phyloP scores from a whole-genome alignment of 306 rosid genomes.

The Casuarina glauca region DNA sequence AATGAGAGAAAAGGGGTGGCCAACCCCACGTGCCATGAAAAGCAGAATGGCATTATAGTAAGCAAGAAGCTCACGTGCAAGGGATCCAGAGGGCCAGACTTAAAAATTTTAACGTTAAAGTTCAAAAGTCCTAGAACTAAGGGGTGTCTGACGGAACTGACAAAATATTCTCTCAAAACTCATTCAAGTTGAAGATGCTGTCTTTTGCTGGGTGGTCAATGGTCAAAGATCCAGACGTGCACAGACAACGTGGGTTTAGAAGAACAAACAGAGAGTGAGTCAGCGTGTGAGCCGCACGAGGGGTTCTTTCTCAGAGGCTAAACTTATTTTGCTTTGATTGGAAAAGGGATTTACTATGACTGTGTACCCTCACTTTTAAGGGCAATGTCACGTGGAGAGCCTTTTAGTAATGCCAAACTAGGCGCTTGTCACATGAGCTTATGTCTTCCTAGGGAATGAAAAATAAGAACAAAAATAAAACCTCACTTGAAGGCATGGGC shows the following conservation, averaged over 20 bases:
- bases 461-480: too few species aligned
- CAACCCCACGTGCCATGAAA: slow-evolving; percentile 64
- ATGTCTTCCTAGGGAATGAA: too few species aligned
- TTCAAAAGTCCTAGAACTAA: slow-evolving; percentile 16
- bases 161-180: slow-evolving; percentile 31
- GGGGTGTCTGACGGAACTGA: slow-evolving; percentile 24
- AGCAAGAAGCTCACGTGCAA: slow-evolving; percentile 77
- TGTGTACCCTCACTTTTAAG: slow-evolving; percentile 33
- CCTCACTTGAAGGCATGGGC: too few species aligned
- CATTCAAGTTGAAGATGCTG: slow-evolving; percentile 14
- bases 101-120: slow-evolving; percentile 16
- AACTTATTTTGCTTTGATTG: slow-evolving; percentile 38
- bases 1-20: slow-evolving; percentile 26
- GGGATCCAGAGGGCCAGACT: slow-evolving; percentile 49
- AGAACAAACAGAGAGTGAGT: slow-evolving; percentile 55
- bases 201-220: slow-evolving; percentile 44
- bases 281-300: slow-evolving; percentile 87
- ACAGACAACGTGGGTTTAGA: slow-evolving; percentile 39
- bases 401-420: slow-evolving; percentile 15
- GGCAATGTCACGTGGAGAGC: slow-evolving; percentile 46
- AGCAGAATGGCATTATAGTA: slow-evolving; percentile 51
- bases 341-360: slow-evolving; percentile 28
- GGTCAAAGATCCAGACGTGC: slow-evolving; percentile 61
- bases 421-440: too few species aligned
- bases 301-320: slow-evolving; percentile 51